Evolutionary conservation across 257 asterid genomes (phyloP).

Genomic region (Haberlea rhodopensis): DNA sequence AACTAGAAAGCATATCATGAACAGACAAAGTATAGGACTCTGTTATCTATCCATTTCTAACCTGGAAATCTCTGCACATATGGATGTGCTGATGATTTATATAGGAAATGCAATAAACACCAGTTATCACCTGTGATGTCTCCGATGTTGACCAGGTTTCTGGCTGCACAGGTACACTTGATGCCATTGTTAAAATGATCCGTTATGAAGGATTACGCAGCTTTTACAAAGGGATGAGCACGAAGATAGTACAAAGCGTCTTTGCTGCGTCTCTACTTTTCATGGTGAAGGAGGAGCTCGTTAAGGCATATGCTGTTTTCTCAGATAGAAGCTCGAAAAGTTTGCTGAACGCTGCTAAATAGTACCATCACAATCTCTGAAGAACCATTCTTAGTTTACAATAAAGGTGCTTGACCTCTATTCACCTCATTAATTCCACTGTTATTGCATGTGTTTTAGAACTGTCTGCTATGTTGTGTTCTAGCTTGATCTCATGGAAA

Average conservation of each 20-base stretch:
- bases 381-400: slow-evolving; percentile 1
- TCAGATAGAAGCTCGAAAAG: slow-evolving; percentile 25
- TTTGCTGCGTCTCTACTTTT: slow-evolving; percentile 90
- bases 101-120: background rate
- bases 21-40: background rate
- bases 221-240: slow-evolving; percentile 95
- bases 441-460: too few relatives aligned
- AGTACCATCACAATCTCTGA: slow-evolving; percentile 1
- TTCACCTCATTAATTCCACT: too few relatives aligned
- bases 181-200: slow-evolving; percentile 83
- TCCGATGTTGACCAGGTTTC: slow-evolving; percentile 17
- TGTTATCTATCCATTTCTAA: background rate
- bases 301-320: slow-evolving; percentile 47
- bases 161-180: slow-evolving; percentile 58
- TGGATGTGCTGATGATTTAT: background rate
- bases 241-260: slow-evolving; percentile 92
- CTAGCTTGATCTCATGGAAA: too few relatives aligned
- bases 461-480: too few relatives aligned
- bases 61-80: background rate
- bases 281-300: slow-evolving; percentile 94
- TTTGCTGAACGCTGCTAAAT: slow-evolving; percentile 22
- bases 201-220: slow-evolving; percentile 71
- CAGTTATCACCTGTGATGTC: background rate
- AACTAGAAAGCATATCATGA: background rate
- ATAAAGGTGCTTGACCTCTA: slow-evolving; percentile 12